Evolutionary conservation across 2,329 filamentous ascomycete species (phyloP).

Genomic region (Elsinoe arachidis): DNA sequence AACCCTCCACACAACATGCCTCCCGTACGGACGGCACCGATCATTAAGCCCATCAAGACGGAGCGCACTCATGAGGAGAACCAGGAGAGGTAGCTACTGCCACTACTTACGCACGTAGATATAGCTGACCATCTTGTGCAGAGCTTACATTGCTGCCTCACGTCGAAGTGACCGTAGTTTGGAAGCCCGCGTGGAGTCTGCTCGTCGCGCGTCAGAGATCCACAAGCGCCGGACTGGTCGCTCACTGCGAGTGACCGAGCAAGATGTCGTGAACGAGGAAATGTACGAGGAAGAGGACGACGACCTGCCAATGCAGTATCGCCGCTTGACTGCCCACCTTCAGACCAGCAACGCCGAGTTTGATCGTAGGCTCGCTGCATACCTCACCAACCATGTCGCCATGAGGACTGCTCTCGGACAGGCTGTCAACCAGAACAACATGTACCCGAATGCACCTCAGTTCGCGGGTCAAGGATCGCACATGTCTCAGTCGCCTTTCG

Average conservation of each 20-base stretch:
- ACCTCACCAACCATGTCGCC: constrained; percentile 50
- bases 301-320: constrained; percentile 59
- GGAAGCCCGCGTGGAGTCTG: constrained; percentile 81
- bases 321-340: constrained; percentile 54
- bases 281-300: constrained; percentile 97
- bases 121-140: constrained; percentile 24
- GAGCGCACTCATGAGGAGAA: constrained; percentile 74
- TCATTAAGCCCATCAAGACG: constrained; percentile 47
- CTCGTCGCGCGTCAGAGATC: constrained; percentile 77
- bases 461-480: constrained; percentile 30
- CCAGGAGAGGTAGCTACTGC: constrained; percentile 52
- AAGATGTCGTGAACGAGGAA: constrained; percentile 82
- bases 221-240: constrained; percentile 83
- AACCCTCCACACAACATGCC: constrained; percentile 22
- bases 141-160: constrained; percentile 88
- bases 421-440: constrained; percentile 34
- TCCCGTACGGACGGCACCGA: constrained; percentile 26
- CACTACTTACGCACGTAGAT: background rate
- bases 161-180: constrained; percentile 76
- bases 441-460: constrained; percentile 31
- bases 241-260: constrained; percentile 68
- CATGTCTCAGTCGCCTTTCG: background rate
- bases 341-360: constrained; percentile 53
- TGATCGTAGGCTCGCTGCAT: constrained; percentile 53
- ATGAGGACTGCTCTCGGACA: constrained; percentile 44